Conservation (phyloP, 495 filamentous ascomycete genomes). For the Aspergillus wentii region DNA sequence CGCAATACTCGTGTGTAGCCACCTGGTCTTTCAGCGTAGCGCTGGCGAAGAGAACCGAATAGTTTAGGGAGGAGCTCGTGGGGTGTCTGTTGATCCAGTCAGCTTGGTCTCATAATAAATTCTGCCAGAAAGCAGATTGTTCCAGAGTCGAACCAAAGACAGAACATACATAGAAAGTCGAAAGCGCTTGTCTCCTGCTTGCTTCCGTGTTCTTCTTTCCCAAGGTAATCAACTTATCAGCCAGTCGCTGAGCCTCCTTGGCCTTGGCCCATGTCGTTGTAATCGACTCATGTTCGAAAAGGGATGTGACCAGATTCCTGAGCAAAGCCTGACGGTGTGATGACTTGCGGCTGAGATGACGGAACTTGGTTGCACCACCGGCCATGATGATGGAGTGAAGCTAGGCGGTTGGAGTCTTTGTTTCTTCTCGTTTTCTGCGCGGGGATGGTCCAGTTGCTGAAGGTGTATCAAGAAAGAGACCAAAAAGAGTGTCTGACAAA, state of each 20-base stretch:
- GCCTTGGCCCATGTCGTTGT: constrained; percentile 93
- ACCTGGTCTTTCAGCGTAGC: constrained; percentile 76
- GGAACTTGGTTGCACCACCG: constrained; percentile 77
- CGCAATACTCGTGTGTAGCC: constrained; percentile 93
- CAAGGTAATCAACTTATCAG: constrained; percentile 89
- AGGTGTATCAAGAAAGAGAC: too few species aligned
- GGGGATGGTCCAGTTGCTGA: too few species aligned
- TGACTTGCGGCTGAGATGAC: constrained; percentile 76
- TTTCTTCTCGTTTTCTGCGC: not conserved
- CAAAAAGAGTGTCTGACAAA: too few species aligned
- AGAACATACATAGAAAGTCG: constrained; percentile 75
- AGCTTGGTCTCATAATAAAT: too few species aligned
- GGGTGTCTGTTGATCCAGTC: constrained; percentile 45
- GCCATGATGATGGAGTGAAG: constrained; percentile 55
- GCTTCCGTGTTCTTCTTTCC: constrained; percentile 87
- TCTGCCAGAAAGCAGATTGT: not conserved
- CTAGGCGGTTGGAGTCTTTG: not conserved
- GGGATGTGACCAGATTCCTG: constrained; percentile 93
- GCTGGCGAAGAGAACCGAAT: constrained; percentile 73
- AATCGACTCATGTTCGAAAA: constrained; percentile 88
- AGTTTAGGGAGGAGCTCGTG: constrained; percentile 73
- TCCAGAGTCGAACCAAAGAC: not conserved
- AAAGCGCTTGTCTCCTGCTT: constrained; percentile 57
- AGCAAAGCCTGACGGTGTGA: constrained; percentile 89
- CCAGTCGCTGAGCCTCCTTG: constrained; percentile 89